Base-by-base conservation (phyloP, 2,329 filamentous ascomycete species). In the Xylariales sp. region DNA sequence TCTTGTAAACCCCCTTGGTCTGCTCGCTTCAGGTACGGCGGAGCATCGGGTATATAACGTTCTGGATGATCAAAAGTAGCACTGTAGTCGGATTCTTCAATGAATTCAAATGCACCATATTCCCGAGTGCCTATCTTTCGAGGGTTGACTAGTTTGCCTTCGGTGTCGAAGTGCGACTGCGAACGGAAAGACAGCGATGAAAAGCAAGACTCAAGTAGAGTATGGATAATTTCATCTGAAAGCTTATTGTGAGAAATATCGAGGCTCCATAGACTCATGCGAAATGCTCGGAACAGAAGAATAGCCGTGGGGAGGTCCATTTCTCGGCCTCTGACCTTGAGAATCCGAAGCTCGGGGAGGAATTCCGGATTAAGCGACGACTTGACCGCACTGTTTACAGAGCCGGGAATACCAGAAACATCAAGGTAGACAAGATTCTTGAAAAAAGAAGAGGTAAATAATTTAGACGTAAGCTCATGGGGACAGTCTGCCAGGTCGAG, bases 221-320 rank as follows among this genome's bases (percentile, higher is more conserved):
- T 25, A 6, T 60, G 50, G 10, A 78, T 48, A 4, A 59, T 47
- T 3, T 25, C 47, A 47, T 81, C 76, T 0, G 66, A 70, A 8
- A 82, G 50, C 10, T 61, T 63, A 45, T 82, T 83, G 5, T 65
- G 37, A 25, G 65, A 61, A 1, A 81, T 34, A 43, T 82, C 76
- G 5, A 81, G 50, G 46, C 76, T 78, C 76, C 77, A 81, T 10
- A 81, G 53, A 19, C 62, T 67, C 10, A 41, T 41, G 5, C 45
- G 40, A 33, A 65, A 65, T 5, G 52, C 44, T 41, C 51, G 45
- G 50, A 73, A 48, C 28, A 67, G 44, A 4, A 52, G 29, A 0
- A 56, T 39, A 3, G 63, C 55, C 3, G 59, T 54, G 2, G 40
- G 38, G 40, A 74, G 64, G 16, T 70, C 66, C 16, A 81, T 47